Percentiles rank a stretch among this genome's conserved stretches.
Conservation (phyloP, 139 green algal genomes). For the Picochlorum sp. region DNA sequence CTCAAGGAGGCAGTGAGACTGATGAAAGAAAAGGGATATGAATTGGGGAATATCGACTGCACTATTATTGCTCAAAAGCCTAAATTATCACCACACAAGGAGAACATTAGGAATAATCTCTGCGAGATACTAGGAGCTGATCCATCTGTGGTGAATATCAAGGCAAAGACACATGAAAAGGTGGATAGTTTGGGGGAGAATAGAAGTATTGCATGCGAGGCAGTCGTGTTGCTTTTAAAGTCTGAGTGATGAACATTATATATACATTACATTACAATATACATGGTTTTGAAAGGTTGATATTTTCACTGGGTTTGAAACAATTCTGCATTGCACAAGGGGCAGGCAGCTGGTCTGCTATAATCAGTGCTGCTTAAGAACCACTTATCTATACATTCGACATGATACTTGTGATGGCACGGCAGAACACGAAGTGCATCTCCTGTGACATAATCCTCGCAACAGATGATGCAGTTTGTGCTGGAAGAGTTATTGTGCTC, state of each 20-base stretch:
- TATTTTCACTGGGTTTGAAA: neutral
- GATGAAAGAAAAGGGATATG: slow-evolving; percentile 33
- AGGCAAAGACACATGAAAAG: slow-evolving; percentile 99
- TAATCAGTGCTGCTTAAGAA: slow-evolving; percentile 46
- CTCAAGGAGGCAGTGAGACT: slow-evolving; percentile 56
- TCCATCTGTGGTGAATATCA: slow-evolving; percentile 64
- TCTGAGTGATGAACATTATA: slow-evolving; percentile 9
- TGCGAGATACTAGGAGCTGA: slow-evolving; percentile 64
- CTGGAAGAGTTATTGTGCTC: slow-evolving; percentile 8
- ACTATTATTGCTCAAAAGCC: slow-evolving; percentile 96
- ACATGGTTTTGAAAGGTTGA: too few relatives aligned
- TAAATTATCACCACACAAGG: slow-evolving; percentile 96
- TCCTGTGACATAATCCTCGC: slow-evolving; percentile 41
- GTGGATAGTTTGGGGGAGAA: slow-evolving; percentile 97
- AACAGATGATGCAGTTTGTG: slow-evolving; percentile 47
- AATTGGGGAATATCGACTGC: slow-evolving; percentile 89
- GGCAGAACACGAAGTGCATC: slow-evolving; percentile 45
- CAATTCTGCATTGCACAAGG: slow-evolving; percentile 47
- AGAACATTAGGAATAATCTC: slow-evolving; percentile 73
- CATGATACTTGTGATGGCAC: slow-evolving; percentile 49
- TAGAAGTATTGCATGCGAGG: slow-evolving; percentile 88
- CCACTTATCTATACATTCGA: slow-evolving; percentile 61
- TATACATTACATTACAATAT: neutral
- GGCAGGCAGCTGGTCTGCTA: slow-evolving; percentile 36
- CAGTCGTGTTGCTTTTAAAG: slow-evolving; percentile 77